Evolutionary conservation across 2,329 filamentous ascomycete genomes (phyloP), one percentile per base, ranked within the genome.

Genomic region (Colletotrichum sp.): DNA sequence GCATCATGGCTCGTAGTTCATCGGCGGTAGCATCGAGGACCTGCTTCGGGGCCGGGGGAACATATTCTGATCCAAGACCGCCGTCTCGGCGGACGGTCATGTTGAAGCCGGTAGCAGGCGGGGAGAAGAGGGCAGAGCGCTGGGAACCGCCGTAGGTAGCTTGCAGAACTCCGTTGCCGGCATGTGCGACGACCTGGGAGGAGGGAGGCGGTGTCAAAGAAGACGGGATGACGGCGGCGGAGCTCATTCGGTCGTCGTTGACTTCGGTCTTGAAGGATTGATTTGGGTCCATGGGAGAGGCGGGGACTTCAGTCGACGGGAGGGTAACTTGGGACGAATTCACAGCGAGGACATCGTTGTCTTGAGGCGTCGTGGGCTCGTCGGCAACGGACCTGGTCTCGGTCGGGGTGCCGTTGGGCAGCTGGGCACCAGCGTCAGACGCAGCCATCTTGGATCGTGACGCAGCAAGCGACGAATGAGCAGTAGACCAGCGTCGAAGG

Each of bases 171-270:
- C 79, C 79, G 57, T 79, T 79, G 24, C 77, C 79, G 79, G 64
- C 82, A 66, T 80, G 80, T 34, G 82, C 84, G 18, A 84, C 84
- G 8, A 87, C 80, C 79, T 91, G 90, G 2, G 89, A 91, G 2
- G 89, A 91, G 0, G 90, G 90, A 28, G 90, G 90, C 5, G 90
- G 91, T 4, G 90, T 92, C 67, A 91, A 82, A 28, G 90, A 92
- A 3, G 90, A 92, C 6, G 90, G 89, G 72, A 92, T 91, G 66
- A 91, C 83, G 16, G 80, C 81, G 30, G 86, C 84, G n/a, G 85
- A 80, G 21, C 81, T 80, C 2, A 82, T 81, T 52, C 85, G 82
- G 63, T 89, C 88, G 72, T 91, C 88, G 80, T 87, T 88, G 75
- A 82, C 75, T 76, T 91, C 88, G 5, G 87, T 88, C 79, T 86